phyloP scores from a whole-genome alignment of 1,139 yeast genomes.

The Sugiyamaella japonica region DNA sequence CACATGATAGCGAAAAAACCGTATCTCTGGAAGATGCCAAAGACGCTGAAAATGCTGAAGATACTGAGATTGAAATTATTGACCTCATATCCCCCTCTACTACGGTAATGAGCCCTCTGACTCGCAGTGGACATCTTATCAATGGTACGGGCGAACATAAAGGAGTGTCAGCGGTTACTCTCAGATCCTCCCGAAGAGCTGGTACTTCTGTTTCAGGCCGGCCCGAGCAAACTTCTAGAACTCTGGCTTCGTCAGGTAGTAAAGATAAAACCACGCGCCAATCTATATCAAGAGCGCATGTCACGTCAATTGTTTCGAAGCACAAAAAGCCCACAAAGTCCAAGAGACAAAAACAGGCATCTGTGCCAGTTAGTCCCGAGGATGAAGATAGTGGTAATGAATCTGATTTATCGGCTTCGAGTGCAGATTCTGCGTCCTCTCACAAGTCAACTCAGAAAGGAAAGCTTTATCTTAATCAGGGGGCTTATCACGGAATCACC shows the following conservation, averaged over 20 bases:
- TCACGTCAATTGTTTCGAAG: neutral
- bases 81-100: neutral
- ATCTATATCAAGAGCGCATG: neutral
- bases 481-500: slow-evolving; percentile 10
- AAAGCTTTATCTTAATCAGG: slow-evolving; percentile 11
- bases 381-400: slow-evolving; percentile 1
- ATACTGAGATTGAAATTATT: neutral
- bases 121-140: too few relatives aligned
- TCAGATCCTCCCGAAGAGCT: too few relatives aligned
- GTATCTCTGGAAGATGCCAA: neutral
- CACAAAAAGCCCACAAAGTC: neutral
- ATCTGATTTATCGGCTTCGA: neutral
- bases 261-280: neutral
- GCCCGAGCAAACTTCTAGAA: neutral
- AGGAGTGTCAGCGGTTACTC: too few relatives aligned
- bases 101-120: too few relatives aligned
- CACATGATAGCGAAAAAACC: neutral
- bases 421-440: neutral
- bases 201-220: neutral
- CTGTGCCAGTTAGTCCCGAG: neutral
- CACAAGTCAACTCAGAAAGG: slow-evolving; percentile 8
- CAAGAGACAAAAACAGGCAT: neutral
- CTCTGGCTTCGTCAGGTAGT: neutral
- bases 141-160: too few relatives aligned
- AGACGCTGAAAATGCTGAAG: neutral